phyloP scores from a whole-genome alignment of 2,329 filamentous ascomycete species.

The Didymosphaeria variabile region DNA sequence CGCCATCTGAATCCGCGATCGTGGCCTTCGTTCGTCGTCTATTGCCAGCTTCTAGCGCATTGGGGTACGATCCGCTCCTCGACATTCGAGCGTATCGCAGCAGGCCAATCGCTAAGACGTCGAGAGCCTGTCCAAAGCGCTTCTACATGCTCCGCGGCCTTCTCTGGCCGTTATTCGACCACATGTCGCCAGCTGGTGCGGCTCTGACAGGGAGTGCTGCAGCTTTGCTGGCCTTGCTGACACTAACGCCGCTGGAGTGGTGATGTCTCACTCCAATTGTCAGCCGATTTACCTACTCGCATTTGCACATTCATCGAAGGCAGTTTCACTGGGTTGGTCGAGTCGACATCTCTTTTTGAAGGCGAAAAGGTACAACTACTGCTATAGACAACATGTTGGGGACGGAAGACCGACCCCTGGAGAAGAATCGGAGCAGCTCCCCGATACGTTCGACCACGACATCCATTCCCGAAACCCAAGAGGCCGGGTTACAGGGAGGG shows the following conservation, averaged over 20 bases:
- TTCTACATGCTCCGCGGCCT: neutral
- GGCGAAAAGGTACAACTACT: too few relatives aligned
- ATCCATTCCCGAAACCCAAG: too few relatives aligned
- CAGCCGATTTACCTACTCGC: neutral
- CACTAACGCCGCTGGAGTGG: constrained; percentile 10
- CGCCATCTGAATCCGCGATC: constrained; percentile 7
- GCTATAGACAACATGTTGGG: neutral
- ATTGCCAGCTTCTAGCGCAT: neutral
- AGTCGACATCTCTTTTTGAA: too few relatives aligned
- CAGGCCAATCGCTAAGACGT: constrained; percentile 4
- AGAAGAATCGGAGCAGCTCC: neutral
- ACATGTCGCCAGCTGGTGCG: constrained; percentile 9
- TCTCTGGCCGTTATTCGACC: constrained; percentile 3
- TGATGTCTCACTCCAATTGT: constrained; percentile 9
- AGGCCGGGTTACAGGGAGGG: too few relatives aligned
- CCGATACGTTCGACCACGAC: too few relatives aligned
- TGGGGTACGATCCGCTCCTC: constrained; percentile 1
- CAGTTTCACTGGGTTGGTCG: too few relatives aligned
- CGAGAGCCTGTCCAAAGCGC: neutral
- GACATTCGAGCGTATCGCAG: neutral
- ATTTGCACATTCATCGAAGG: neutral
- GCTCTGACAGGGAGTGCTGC: constrained; percentile 12
- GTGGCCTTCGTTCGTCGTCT: neutral
- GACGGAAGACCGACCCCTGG: neutral
- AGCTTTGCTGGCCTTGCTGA: constrained; percentile 5